These are phyloP conservation scores for Silybum marianum DNA, from an alignment of 129 eudicot genomes.

Conservation along the genomic window DNA sequence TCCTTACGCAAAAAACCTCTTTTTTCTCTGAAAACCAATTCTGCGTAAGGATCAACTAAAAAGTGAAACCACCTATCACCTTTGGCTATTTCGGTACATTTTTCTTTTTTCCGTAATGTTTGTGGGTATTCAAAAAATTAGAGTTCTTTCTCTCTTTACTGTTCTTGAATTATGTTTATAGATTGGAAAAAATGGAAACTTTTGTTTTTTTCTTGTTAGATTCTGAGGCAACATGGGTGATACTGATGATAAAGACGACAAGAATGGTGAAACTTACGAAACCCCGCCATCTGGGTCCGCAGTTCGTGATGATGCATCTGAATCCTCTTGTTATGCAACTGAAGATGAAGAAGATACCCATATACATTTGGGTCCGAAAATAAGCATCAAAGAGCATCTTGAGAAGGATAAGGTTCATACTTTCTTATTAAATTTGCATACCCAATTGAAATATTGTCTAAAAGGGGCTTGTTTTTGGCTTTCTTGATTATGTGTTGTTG, in stretches of 20 bases:
- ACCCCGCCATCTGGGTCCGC: slow-evolving; percentile 42
- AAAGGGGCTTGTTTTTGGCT: slow-evolving; percentile 1
- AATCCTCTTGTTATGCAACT: slow-evolving; percentile 55
- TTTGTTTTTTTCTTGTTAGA: slow-evolving; percentile 11
- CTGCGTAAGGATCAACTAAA: no score
- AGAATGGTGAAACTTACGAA: slow-evolving; percentile 7
- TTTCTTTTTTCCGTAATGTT: no score
- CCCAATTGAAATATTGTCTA: background rate
- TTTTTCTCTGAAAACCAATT: no score
- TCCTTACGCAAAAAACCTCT: no score
- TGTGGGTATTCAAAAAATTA: background rate
- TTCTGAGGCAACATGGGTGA: slow-evolving; percentile 43
- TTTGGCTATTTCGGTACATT: no score
- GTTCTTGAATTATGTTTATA: slow-evolving; percentile 1
- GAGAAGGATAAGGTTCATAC: slow-evolving; percentile 81
- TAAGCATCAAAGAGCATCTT: slow-evolving; percentile 69
- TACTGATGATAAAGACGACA: slow-evolving; percentile 37
- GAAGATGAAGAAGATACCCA: slow-evolving; percentile 75
- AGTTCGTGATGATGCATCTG: slow-evolving; percentile 45
- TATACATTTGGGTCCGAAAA: slow-evolving; percentile 73
- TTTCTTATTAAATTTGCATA: slow-evolving; percentile 12
- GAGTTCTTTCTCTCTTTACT: background rate
- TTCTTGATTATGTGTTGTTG: slow-evolving; percentile 14
- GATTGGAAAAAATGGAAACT: no score
- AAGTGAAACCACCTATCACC: no score